A percentile compares a stretch with the other conserved stretches of the same genome.
These are phyloP conservation scores for Fusarium longipes DNA, from an alignment of 2,329 filamentous ascomycete genomes.

Conservation along the genomic window DNA sequence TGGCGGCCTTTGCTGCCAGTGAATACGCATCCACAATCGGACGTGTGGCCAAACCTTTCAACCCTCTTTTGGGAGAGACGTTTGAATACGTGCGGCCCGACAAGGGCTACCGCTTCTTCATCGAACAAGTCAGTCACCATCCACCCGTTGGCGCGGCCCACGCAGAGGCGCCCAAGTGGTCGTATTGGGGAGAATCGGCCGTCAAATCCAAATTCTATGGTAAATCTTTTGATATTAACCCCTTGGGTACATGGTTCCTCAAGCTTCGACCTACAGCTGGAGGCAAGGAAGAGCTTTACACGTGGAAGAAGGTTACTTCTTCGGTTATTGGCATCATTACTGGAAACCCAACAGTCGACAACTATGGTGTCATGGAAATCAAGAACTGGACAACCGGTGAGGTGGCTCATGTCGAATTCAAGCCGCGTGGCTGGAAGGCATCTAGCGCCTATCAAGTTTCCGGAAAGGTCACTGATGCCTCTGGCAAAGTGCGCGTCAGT, in stretches of 20 bases:
- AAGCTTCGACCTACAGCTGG: constrained; percentile 80
- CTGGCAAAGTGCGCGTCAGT: constrained; percentile 86
- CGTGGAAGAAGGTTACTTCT: constrained; percentile 98
- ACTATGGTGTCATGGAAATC: constrained; percentile 96
- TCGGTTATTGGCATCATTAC: constrained; percentile 99
- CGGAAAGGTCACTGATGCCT: constrained; percentile 83
- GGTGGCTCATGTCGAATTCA: constrained; percentile 90
- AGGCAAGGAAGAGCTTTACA: constrained; percentile 87
- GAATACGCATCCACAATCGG: constrained; percentile 98
- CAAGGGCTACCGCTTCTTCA: constrained; percentile 98
- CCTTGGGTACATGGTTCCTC: constrained; percentile 96
- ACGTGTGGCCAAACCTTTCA: constrained; percentile 97
- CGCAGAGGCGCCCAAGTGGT: constrained; percentile 93
- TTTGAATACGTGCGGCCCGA: constrained; percentile 97
- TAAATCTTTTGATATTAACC: constrained; percentile 97
- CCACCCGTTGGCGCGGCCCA: constrained; percentile 93
- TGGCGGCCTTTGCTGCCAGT: constrained; percentile 93
- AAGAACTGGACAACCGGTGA: constrained; percentile 98
- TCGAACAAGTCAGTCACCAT: constrained; percentile 98
- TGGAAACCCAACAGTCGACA: constrained; percentile 95
- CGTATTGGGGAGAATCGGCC: constrained; percentile 95
- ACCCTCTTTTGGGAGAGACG: constrained; percentile 93
- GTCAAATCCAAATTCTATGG: constrained; percentile 98
- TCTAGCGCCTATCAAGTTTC: constrained; percentile 89
- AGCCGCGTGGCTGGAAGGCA: constrained; percentile 94